A percentile compares a stretch with the other conserved stretches of the same genome.
These are phyloP conservation scores for Chaetothyriales sp. DNA, from an alignment of 2,329 filamentous ascomycete species.

Conservation along the genomic window DNA sequence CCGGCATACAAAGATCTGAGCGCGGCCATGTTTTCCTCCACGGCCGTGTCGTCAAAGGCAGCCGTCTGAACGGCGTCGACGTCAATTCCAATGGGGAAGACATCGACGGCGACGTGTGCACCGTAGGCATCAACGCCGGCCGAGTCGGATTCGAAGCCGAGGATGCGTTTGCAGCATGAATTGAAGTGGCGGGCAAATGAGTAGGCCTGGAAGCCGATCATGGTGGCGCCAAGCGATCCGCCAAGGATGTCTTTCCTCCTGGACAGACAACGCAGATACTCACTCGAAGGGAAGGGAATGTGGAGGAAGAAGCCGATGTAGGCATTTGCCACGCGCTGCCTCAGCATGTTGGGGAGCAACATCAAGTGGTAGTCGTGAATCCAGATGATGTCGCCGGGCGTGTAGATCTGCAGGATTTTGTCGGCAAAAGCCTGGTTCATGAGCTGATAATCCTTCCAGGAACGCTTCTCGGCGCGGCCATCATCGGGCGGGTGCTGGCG, in stretches of 20 bases:
- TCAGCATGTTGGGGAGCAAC: constrained; percentile 73
- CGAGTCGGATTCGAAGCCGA: constrained; percentile 78
- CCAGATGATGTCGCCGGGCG: constrained; percentile 81
- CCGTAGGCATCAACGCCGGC: constrained; percentile 82
- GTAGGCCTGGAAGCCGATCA: constrained; percentile 90
- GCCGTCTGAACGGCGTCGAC: constrained; percentile 61
- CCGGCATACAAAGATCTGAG: constrained; percentile 68
- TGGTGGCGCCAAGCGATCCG: constrained; percentile 77
- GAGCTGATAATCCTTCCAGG: constrained; percentile 85
- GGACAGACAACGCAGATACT: constrained; percentile 80
- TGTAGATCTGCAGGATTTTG: constrained; percentile 75
- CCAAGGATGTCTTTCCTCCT: constrained; percentile 81
- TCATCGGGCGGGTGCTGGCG: constrained; percentile 86
- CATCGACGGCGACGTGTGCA: constrained; percentile 75
- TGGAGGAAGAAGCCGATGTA: constrained; percentile 94
- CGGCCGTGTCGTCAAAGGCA: constrained; percentile 58
- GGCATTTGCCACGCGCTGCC: constrained; percentile 73
- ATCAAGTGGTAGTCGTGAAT: constrained; percentile 93
- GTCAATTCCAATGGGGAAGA: constrained; percentile 91
- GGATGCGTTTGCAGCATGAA: constrained; percentile 80
- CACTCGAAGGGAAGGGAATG: constrained; percentile 87
- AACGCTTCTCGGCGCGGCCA: constrained; percentile 62
- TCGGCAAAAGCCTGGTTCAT: constrained; percentile 91
- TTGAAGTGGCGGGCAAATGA: constrained; percentile 91
- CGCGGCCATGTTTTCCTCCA: constrained; percentile 56